These are phyloP conservation scores for Lepidium aucheri DNA, from an alignment of 345 rosid genomes.

Conservation along the genomic window DNA sequence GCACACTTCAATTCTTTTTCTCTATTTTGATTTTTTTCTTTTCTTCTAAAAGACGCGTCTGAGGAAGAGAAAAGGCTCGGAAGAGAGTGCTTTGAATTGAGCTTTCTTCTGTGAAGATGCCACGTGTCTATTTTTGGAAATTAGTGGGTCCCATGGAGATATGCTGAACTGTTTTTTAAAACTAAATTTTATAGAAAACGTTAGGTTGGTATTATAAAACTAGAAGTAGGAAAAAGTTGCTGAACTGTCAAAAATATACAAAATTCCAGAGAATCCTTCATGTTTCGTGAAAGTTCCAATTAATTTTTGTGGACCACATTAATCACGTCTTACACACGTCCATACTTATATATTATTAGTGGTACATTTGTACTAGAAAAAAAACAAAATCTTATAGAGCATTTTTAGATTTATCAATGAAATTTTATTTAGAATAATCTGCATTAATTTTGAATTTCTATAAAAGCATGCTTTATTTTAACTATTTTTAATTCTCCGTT, in stretches of 20 bases:
- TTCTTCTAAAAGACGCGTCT: conserved; percentile 1
- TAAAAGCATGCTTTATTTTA: too few species aligned
- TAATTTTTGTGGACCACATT: background rate
- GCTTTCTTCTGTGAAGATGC: background rate
- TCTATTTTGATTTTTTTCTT: background rate
- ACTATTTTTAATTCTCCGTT: too few species aligned
- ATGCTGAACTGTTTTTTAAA: background rate
- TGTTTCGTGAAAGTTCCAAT: conserved; percentile 6
- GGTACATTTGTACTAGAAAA: background rate
- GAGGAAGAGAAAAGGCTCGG: background rate
- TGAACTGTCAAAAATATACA: conserved; percentile 8
- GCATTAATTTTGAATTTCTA: too few species aligned
- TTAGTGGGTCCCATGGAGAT: conserved; percentile 20
- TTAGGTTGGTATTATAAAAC: conserved; percentile 14
- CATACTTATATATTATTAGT: background rate
- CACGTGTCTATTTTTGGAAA: conserved; percentile 5
- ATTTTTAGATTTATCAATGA: too few species aligned
- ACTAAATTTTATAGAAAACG: too few species aligned
- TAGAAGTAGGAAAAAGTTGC: conserved; percentile 1
- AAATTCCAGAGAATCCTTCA: background rate
- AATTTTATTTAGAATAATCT: too few species aligned
- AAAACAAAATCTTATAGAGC: background rate
- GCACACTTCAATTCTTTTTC: background rate
- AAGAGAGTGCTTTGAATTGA: background rate
- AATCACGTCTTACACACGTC: conserved; percentile 8